Evolutionary conservation across 2,329 filamentous ascomycete species (phyloP), one percentile per base, ranked within the genome.

Genomic region (Botrytis galanthina): DNA sequence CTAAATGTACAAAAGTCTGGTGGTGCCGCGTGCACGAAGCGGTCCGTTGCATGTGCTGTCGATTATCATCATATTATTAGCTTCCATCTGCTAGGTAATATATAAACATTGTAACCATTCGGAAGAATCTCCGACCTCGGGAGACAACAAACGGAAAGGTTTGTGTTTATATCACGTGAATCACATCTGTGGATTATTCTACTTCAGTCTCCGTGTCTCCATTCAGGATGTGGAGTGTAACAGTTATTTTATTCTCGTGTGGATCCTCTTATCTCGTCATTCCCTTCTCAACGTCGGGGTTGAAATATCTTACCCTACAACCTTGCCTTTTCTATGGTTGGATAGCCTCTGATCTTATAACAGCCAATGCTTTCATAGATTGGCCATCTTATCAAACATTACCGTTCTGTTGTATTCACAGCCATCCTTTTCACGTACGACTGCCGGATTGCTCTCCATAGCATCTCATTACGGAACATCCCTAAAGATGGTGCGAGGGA

Each of bases 11-110:
- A 44, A 44, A 18, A 37, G 37, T 70, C 44, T 59, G 68, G 39
- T 60, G 68, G 51, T 39, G 59, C 35, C 59, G 54, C 12, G 48
- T 68, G 66, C 66, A 71, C 59, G 29, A 71, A 64, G 69, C 69
- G 32, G 32, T 42, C 59, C 44, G 44, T 51, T 71, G 68, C 68
- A 70, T 70, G 8, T 62, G 68, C 67, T 20, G 37, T 57, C 46
- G 14, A 68, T 48, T 32, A 48, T 39, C 35, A 29, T 42, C n/a
- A 32, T 46, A 67, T 37, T n/a, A 39, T 51, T 44, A 42, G 26
- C n/a, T 32, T 12, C 37, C 14, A 3, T 54, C 48, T 54, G 14
- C 48, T 54, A 54, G 26, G 26, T 5, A 44, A 7, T 66, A 20
- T 26, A 26, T 18, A 22, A 48, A 26, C 42, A 7, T 26, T 57